Percentiles rank a stretch among this genome's conserved stretches.
Conservation (phyloP, 768 basidiomycete genomes). For the Crassisporium funariophilum region DNA sequence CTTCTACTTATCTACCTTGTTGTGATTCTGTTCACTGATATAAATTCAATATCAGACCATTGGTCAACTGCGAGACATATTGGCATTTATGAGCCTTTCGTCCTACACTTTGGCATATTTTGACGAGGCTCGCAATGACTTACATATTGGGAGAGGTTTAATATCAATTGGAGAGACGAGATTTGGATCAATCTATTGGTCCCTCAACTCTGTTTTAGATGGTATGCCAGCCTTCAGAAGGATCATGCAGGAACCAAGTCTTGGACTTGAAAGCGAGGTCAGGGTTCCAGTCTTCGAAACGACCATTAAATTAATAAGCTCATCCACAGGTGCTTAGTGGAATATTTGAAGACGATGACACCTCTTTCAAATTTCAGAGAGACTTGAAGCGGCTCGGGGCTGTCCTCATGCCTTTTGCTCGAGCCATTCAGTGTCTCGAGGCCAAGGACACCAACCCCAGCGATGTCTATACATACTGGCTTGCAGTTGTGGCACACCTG, state of each 20-base stretch:
- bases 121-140: background rate
- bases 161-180: conserved; percentile 5
- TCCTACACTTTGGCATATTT: background rate
- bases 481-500: conserved; percentile 7
- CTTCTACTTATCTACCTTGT: background rate
- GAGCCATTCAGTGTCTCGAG: conserved; percentile 5
- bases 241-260: too few species aligned
- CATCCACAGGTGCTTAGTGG: too few species aligned
- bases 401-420: conserved; percentile 17
- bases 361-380: background rate
- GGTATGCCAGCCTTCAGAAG: conserved; percentile 4
- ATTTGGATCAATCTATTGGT: conserved; percentile 7
- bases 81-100: background rate
- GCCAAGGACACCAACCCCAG: conserved; percentile 1
- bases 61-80: background rate
- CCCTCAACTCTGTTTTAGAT: conserved; percentile 2
- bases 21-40: background rate
- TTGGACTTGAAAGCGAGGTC: conserved; percentile 1
- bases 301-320: too few species aligned
- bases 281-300: too few species aligned
- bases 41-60: background rate
- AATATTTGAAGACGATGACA: background rate
- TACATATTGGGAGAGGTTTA: conserved; percentile 1
- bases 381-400: conserved; percentile 1
- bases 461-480: conserved; percentile 8